Evolutionary conservation across 345 rosid genomes (phyloP).

Genomic region (Lepidium didymum): DNA sequence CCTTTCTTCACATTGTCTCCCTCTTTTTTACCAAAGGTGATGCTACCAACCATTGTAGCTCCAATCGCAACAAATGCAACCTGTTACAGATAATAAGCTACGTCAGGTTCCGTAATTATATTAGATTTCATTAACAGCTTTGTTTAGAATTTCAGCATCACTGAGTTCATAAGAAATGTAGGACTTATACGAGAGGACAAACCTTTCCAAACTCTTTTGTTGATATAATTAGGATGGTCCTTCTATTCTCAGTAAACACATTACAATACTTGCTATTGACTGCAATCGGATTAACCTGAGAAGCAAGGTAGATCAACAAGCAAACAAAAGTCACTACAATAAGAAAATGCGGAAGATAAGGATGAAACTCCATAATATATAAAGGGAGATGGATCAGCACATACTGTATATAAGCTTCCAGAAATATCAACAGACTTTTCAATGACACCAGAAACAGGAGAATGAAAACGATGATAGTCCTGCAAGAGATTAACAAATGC

Average conservation of each 20-base stretch:
- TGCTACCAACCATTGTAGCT: constrained; percentile 98
- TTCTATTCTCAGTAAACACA: constrained; percentile 89
- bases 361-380: not conserved
- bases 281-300: constrained; percentile 93
- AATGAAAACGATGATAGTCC: constrained; percentile 95
- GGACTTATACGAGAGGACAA: constrained; percentile 7
- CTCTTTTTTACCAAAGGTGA: constrained; percentile 52
- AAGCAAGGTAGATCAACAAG: constrained; percentile 8
- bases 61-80: constrained; percentile 70
- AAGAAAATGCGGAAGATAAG: not conserved
- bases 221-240: constrained; percentile 63
- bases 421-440: constrained; percentile 54
- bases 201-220: constrained; percentile 85
- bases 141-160: not conserved
- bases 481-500: constrained; percentile 25
- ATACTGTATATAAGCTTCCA: constrained; percentile 80
- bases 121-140: not conserved
- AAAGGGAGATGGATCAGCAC: constrained; percentile 19
- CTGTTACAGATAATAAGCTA: constrained; percentile 9
- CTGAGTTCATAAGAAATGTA: not conserved
- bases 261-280: constrained; percentile 95
- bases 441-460: constrained; percentile 74
- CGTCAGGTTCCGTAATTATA: not conserved
- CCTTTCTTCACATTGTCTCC: constrained; percentile 70
- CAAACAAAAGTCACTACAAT: not conserved